Base-by-base conservation (phyloP, 192 early-diverging fungal genomes). In the Allomyces macrogynus region DNA sequence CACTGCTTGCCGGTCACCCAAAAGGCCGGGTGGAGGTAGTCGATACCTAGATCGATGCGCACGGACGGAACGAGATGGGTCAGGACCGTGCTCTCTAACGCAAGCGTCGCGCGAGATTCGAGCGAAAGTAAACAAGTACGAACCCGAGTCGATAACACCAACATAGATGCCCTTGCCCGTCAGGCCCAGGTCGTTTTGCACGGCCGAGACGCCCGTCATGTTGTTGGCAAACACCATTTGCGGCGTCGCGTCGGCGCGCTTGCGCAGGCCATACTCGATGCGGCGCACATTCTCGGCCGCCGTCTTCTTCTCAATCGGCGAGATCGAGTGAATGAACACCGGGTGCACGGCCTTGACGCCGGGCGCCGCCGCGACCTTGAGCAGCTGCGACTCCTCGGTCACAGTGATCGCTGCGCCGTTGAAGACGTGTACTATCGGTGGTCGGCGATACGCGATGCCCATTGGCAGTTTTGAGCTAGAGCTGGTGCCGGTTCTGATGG, bases 141-240 rank as follows among this genome's bases (percentile, higher is more conserved):
- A 18, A 27, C 86, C 85, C 20, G 76, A 79, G 72, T 88, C 87
- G 25, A 88, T 65, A 64, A 89, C 70, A 64, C 83, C 85, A 54
- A 89, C 76, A 43, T 76, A 77, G 63, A 89, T 65, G 11, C 84
- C 85, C 67, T 78, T 77, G 18, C 87, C 87, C 20, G 69, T 72
- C 62, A 82, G 67, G 12, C 75, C 77, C n/a, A n/a, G n/a, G 61
- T 81, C 8, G 76, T 67, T 9, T 69, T 65, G 20, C 78, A 79
- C 5, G 76, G 76, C 54, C 49, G 63, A 40, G 73, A 85, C 81
- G 10, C 81, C 81, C 9, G 80, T 81, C 68, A 73, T 65, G 8
- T 71, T 68, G 63, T 84, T 81, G 25, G 69, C 63, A 61, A 73
- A 75, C 9, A 25, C 12, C 60, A 23, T 11, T 44, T 25, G 10